Conservation (phyloP, 2,329 filamentous ascomycete species). For the Paraconiothyrium sp. region DNA sequence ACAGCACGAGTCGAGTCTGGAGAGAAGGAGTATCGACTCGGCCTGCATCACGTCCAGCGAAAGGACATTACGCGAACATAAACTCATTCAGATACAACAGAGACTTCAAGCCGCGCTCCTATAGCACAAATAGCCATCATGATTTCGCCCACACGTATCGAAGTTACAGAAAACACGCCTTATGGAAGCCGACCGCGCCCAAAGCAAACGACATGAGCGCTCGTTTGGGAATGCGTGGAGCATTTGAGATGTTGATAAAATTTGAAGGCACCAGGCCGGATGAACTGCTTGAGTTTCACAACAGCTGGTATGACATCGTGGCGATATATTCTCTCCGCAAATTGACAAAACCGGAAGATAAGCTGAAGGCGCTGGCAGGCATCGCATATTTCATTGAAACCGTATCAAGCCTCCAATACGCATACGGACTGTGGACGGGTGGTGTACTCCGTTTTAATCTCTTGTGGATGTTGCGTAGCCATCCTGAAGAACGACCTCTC, state of each 20-base stretch:
- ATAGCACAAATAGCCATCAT: neutral
- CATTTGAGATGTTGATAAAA: neutral
- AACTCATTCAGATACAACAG: neutral
- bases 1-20: neutral
- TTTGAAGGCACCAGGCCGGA: neutral
- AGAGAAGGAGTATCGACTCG: neutral
- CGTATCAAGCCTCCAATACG: neutral
- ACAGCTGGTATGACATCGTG: neutral
- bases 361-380: neutral
- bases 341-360: neutral
- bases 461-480: neutral
- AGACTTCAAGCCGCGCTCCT: neutral
- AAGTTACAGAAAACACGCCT: neutral
- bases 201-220: neutral
- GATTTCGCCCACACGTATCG: neutral
- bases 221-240: slow-evolving; percentile 1
- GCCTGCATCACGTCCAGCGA: neutral
- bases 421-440: neutral
- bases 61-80: neutral
- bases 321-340: neutral
- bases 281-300: slow-evolving; percentile 6
- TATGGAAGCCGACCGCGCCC: neutral
- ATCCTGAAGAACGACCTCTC: neutral
- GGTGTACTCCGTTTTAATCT: neutral
- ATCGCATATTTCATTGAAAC: slow-evolving; percentile 1